These are phyloP conservation scores for Phialophora expanda DNA, from an alignment of 2,329 filamentous ascomycete genomes.

Conservation along the genomic window DNA sequence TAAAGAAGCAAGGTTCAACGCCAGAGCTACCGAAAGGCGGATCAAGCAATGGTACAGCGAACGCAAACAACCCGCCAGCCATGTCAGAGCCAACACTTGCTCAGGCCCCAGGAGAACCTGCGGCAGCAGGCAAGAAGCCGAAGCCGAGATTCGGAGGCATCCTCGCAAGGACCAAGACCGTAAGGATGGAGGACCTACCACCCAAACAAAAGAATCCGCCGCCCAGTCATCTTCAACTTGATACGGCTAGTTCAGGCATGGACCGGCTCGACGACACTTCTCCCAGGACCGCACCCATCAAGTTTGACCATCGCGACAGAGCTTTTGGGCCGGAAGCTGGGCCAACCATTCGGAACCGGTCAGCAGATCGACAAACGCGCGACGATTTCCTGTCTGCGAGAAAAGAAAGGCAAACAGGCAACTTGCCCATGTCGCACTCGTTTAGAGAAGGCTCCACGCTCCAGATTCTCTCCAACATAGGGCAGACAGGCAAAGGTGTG, in stretches of 20 bases:
- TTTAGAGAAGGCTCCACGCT: constrained; percentile 65
- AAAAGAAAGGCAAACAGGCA: constrained; percentile 30
- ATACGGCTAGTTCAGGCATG: constrained; percentile 40
- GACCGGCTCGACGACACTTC: constrained; percentile 39
- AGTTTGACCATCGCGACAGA: constrained; percentile 62
- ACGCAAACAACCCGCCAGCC: constrained; percentile 18
- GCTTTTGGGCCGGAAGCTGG: constrained; percentile 71
- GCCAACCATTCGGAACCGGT: constrained; percentile 70
- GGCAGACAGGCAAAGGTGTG: constrained; percentile 72
- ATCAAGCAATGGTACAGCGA: constrained; percentile 36
- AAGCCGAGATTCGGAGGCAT: constrained; percentile 54
- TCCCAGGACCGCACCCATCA: constrained; percentile 64
- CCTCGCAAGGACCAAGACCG: constrained; percentile 52
- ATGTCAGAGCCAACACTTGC: constrained; percentile 11
- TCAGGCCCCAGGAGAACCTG: constrained; percentile 14
- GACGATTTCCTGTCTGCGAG: constrained; percentile 37
- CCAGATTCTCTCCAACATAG: constrained; percentile 74
- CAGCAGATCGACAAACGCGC: constrained; percentile 65
- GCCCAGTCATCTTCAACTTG: constrained; percentile 34
- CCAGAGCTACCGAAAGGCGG: constrained; percentile 48
- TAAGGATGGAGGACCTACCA: constrained; percentile 48
- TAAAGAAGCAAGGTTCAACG: constrained; percentile 50
- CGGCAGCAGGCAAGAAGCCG: constrained; percentile 45
- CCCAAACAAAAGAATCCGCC: constrained; percentile 27
- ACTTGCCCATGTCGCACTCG: constrained; percentile 50